Conservation (phyloP, 345 rosid genomes). For the Cardamine resedifolia region DNA sequence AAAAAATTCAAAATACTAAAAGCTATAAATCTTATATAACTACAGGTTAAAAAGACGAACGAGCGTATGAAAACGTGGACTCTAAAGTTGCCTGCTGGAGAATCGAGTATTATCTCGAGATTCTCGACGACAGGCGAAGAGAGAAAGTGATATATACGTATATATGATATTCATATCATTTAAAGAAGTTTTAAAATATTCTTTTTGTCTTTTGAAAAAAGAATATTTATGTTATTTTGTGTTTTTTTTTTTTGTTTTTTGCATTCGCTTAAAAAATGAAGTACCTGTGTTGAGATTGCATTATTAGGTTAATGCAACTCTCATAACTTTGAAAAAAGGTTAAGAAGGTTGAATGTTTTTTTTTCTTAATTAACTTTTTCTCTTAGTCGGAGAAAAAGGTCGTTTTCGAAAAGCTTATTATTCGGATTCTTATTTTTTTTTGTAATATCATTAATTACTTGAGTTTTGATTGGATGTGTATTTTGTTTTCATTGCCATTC, state of each 20-base stretch:
- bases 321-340: background rate
- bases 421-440: background rate
- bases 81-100: constrained; percentile 19
- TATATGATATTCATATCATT: background rate
- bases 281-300: constrained; percentile 19
- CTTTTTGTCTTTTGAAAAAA: background rate
- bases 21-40: background rate
- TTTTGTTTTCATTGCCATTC: background rate
- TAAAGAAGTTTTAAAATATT: background rate
- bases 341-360: background rate
- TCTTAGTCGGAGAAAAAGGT: background rate
- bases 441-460: background rate
- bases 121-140: constrained; percentile 20
- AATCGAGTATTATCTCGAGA: constrained; percentile 5
- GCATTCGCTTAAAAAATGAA: background rate
- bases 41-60: constrained; percentile 37
- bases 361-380: background rate
- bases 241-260: background rate
- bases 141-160: constrained; percentile 25
- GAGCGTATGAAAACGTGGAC: constrained; percentile 35
- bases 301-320: constrained; percentile 37
- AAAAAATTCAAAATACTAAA: background rate
- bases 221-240: background rate
- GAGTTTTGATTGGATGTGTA: background rate
- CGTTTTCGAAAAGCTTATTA: background rate